phyloP scores from a whole-genome alignment of 2,329 filamentous ascomycete species.

The Fusarium virguliforme region DNA sequence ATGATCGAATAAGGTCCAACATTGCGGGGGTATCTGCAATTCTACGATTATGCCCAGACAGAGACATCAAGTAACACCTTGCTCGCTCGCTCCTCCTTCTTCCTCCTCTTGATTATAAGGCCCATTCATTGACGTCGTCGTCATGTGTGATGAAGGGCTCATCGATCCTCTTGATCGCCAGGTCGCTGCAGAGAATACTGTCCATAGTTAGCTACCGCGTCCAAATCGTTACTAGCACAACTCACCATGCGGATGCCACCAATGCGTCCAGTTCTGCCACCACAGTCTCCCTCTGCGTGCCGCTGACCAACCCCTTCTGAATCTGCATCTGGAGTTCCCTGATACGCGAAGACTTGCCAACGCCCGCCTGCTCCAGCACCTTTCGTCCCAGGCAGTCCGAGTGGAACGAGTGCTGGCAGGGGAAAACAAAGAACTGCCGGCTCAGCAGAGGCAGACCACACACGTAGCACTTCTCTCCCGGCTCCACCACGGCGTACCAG shows the following conservation, averaged over 20 bases:
- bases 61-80: conserved; percentile 31
- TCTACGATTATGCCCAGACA: conserved; percentile 48
- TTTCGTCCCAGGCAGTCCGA: conserved; percentile 92
- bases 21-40: conserved; percentile 50
- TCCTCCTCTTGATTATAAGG: conserved; percentile 63
- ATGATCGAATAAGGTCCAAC: conserved; percentile 34
- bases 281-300: conserved; percentile 83
- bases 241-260: conserved; percentile 89
- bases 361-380: conserved; percentile 85
- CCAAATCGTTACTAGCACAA: conserved; percentile 26
- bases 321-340: conserved; percentile 89
- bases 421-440: conserved; percentile 97
- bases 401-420: conserved; percentile 98
- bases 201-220: conserved; percentile 12
- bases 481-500: conserved; percentile 96
- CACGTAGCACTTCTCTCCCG: conserved; percentile 93
- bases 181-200: conserved; percentile 93
- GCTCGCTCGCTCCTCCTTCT: conserved; percentile 30
- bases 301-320: conserved; percentile 79
- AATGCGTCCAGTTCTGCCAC: conserved; percentile 92
- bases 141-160: conserved; percentile 86
- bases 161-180: conserved; percentile 94
- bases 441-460: conserved; percentile 90
- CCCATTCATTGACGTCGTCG: conserved; percentile 88
- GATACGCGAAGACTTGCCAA: conserved; percentile 84